These are phyloP conservation scores for Acanthamoeba culbertsoni DNA, from an alignment of 208 protist genomes.

Conservation along the genomic window DNA sequence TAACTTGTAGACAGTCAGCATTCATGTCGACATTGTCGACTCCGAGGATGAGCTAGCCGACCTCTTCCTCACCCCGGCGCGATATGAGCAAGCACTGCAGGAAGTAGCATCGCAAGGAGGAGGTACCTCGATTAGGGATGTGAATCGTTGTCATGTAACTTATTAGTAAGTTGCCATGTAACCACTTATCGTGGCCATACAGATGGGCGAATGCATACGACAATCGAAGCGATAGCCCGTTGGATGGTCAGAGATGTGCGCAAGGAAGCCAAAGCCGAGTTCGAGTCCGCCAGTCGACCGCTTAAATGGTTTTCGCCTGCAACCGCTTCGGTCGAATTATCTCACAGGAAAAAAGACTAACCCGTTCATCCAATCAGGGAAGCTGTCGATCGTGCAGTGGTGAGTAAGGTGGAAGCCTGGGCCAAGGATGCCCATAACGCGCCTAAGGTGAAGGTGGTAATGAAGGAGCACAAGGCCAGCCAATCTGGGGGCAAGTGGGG, in stretches of 20 bases:
- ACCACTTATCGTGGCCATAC: background rate
- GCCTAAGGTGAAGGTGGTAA: background rate
- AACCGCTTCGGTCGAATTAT: background rate
- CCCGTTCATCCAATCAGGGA: background rate
- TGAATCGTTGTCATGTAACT: background rate
- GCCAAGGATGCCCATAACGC: background rate
- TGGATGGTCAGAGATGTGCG: conserved; percentile 33
- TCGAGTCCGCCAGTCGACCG: background rate
- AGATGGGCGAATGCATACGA: background rate
- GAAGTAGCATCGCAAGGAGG: background rate
- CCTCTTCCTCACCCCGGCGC: background rate
- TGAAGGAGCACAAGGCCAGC: conserved; percentile 1
- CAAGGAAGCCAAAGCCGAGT: conserved; percentile 3
- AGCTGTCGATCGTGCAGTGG: background rate
- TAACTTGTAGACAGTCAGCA: background rate
- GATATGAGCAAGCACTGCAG: background rate
- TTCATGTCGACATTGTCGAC: background rate
- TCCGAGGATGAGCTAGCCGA: conserved; percentile 22
- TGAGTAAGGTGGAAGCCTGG: background rate
- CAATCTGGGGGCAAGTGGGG: background rate
- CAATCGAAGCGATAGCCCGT: background rate
- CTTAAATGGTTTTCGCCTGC: background rate
- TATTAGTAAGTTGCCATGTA: background rate
- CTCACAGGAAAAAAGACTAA: background rate
- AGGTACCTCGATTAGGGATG: background rate